Evolutionary conservation across 352 stramenopile species (phyloP), one percentile per base, ranked within the genome.

Genomic region (Phytophthora megakarya): DNA sequence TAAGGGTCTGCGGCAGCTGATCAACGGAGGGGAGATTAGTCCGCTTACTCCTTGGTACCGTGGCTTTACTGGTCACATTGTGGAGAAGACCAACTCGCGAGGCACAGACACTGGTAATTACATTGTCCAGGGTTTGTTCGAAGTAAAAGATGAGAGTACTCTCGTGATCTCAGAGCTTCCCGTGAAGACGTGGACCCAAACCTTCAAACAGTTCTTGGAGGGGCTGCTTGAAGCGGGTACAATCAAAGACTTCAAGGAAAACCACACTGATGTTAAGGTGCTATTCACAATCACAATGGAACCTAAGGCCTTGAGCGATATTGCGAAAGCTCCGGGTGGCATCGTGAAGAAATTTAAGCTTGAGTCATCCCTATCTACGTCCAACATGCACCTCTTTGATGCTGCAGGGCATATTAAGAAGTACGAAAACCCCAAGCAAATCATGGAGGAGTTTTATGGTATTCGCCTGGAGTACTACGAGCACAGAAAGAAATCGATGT

Each of bases 341-440:
- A 88, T 99, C 30, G 72, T 98, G 47, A 98, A 98, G 75, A 92
- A 92, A 58, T 98, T 99, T 64, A 98, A 98, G 69, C 90, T 99
- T 3, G 92, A 97, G 52, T 91, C 86, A 9, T 94, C 86, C 13
- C 77, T 99, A 32, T 96, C 82, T 10, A 98, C 92, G 3, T 97
- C 88, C 12, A 99, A 99, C 72, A 99, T 99, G 96, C 91, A 99
- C 64, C 81, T 98, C 8, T 99, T 99, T 73, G 90, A 98, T 59
- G 61, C 73, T 7, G 38, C 85, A 1, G 93, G 93, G 10, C 78
- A 77, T 40, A 99, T 99, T 67, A 88, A 90, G 70, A 97, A 98
- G 66, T 99, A 98, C 65, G 78, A 96, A 1, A 94, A 73, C 16
- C 87, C 96, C 11, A 72, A 97, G 61, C 77, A 97, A 51, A 97